These are phyloP conservation scores for Leccinum fibrillosum DNA, from an alignment of 768 basidiomycete genomes.

Conservation along the genomic window DNA sequence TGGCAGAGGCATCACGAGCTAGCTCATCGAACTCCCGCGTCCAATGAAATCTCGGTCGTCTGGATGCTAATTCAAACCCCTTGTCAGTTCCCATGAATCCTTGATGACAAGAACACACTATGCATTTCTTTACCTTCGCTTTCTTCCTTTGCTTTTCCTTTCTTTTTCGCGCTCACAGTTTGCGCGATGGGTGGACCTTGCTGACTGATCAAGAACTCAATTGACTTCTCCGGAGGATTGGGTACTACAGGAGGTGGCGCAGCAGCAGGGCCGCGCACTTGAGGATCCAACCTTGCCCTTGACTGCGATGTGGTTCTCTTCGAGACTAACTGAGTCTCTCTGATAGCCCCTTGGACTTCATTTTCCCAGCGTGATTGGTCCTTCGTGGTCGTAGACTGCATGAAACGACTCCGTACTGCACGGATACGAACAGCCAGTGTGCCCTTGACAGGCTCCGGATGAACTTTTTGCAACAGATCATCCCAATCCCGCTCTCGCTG, in stretches of 20 bases:
- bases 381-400: constrained; percentile 53
- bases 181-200: constrained; percentile 44
- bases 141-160: constrained; percentile 27
- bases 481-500: constrained; percentile 69
- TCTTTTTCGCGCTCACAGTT: constrained; percentile 35
- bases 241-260: constrained; percentile 39
- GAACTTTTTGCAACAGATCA: constrained; percentile 48
- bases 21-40: constrained; percentile 85
- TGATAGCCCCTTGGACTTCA: constrained; percentile 54
- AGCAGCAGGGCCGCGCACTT: constrained; percentile 1
- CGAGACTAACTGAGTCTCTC: constrained; percentile 50
- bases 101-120: neutral
- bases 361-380: constrained; percentile 59
- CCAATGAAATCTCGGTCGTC: constrained; percentile 79
- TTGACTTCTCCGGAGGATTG: constrained; percentile 48
- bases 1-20: constrained; percentile 77
- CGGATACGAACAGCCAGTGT: constrained; percentile 50
- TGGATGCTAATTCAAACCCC: constrained; percentile 12
- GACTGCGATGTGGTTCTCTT: constrained; percentile 42
- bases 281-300: constrained; percentile 12
- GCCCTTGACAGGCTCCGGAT: constrained; percentile 50
- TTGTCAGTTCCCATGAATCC: constrained; percentile 3
- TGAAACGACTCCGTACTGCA: constrained; percentile 52
- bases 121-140: constrained; percentile 27
- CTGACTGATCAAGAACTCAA: constrained; percentile 47